Evolutionary conservation across 169 alveolate species (phyloP), one percentile per base, ranked within the genome.

Genomic region (Theileria sp.): DNA sequence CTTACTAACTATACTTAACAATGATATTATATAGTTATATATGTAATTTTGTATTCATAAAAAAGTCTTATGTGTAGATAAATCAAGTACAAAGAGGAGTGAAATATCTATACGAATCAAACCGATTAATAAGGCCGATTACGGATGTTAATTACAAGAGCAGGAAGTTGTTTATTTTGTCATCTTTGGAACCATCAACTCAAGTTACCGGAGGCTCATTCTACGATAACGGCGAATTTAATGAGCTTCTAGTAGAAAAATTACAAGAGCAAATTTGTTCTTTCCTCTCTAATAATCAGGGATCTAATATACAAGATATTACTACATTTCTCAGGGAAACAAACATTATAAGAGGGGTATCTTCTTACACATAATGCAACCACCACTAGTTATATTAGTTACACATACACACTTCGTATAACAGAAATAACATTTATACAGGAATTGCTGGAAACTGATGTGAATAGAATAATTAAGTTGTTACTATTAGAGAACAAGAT

Each of bases 181-280:
- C 95, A 17, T 91, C 94, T 65, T 79, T 95, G 26, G 97, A 95
- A 77, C 97, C 98, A 5, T 89, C 98, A 25, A 92, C 90, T 65
- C 96, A 95, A 88, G 94, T 95, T 56, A 34, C 81, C 26, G 98
- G 98, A 5, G 98, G 98, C 0, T 92, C 98, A 15, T 95, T 95
- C 81, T 95, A 95, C 87, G 87, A 87, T 26, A 94, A 95, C 56
- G 97, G 98, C 21, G 98, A 94, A 75, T 94, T 95, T 79, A 93
- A 95, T 89, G 94, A 92, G 79, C 83, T 87, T 50, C 93, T 95
- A 51, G 98, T 95, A 13, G 97, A 94, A 86, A 76, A 77, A 50
- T 72, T 71, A 36, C 89, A 67, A 67, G 94, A 80, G 51, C 90
- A 73, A 65, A 75, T 82, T 38, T 86, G 81, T 28, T 64, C 51